Percentiles rank a stretch among this genome's conserved stretches.
phyloP scores from a whole-genome alignment of 768 basidiomycete genomes.

The Trametes meyenii region DNA sequence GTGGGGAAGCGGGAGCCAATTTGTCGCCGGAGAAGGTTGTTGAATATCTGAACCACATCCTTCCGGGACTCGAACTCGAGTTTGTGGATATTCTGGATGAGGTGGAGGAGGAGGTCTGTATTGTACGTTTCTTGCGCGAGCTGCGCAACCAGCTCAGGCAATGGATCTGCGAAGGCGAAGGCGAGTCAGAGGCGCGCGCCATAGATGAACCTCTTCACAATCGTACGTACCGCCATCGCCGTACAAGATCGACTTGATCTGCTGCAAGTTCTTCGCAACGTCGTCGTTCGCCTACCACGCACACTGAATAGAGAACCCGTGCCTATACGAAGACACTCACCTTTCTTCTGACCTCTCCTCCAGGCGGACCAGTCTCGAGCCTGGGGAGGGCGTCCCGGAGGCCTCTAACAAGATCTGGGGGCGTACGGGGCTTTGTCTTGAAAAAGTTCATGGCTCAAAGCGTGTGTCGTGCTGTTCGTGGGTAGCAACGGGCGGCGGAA shows the following conservation, averaged over 20 bases:
- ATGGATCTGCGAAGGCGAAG: constrained; percentile 56
- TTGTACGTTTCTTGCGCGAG: constrained; percentile 95
- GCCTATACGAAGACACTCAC: constrained; percentile 43
- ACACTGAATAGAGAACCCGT: constrained; percentile 1
- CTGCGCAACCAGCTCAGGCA: constrained; percentile 90
- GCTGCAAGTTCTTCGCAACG: constrained; percentile 84
- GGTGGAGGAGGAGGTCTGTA: constrained; percentile 79
- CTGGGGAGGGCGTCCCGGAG: constrained; percentile 78
- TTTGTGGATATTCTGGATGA: constrained; percentile 79
- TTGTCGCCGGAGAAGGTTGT: constrained; percentile 85
- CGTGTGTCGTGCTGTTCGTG: neutral
- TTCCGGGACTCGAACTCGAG: constrained; percentile 95
- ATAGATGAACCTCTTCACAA: neutral
- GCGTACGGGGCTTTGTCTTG: constrained; percentile 87
- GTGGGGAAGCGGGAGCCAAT: constrained; percentile 96
- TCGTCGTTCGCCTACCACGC: constrained; percentile 79
- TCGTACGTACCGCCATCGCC: constrained; percentile 78
- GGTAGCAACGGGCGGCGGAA: neutral
- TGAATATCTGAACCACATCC: constrained; percentile 86
- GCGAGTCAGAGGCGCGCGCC: constrained; percentile 5
- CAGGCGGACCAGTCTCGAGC: constrained; percentile 74
- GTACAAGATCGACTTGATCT: constrained; percentile 85
- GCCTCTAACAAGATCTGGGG: constrained; percentile 83
- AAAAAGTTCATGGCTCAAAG: constrained; percentile 82
- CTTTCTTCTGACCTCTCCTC: constrained; percentile 79